Conservation (phyloP, 2,329 filamentous ascomycete genomes). For the Aureobasidium uvarum region DNA sequence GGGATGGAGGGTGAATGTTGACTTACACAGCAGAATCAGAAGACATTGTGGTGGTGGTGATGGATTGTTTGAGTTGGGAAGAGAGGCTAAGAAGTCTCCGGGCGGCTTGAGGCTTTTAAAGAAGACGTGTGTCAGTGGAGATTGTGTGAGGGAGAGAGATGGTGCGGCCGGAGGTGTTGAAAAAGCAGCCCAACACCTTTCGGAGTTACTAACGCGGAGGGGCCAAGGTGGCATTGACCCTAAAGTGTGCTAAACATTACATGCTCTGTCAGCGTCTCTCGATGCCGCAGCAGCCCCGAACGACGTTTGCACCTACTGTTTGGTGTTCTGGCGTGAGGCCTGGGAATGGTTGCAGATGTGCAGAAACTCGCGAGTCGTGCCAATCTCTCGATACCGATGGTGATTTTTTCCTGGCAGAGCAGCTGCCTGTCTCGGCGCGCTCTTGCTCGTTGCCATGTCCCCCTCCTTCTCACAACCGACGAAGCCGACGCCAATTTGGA, state of each 20-base stretch:
- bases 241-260: conserved; percentile 25
- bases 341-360: conserved; percentile 7
- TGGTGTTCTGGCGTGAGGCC: conserved; percentile 13
- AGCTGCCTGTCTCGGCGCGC: conserved; percentile 15
- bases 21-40: conserved; percentile 37
- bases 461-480: conserved; percentile 8
- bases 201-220: conserved; percentile 27
- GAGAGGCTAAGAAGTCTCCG: conserved; percentile 30
- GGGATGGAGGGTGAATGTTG: conserved; percentile 18
- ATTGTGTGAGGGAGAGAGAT: conserved; percentile 24
- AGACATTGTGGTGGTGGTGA: conserved; percentile 33
- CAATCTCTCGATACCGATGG: neutral
- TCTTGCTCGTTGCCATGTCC: neutral
- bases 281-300: conserved; percentile 25
- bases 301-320: conserved; percentile 26
- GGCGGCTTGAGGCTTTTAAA: conserved; percentile 28
- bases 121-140: conserved; percentile 24
- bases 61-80: conserved; percentile 30
- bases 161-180: conserved; percentile 26
- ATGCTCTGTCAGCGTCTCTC: conserved; percentile 27
- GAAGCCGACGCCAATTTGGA: conserved; percentile 24
- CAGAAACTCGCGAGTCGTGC: conserved; percentile 1
- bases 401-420: neutral
- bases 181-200: conserved; percentile 27
- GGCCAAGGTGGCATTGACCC: conserved; percentile 28